Percentiles rank a stretch among this genome's conserved stretches.
Evolutionary conservation across 2,329 filamentous ascomycete genomes (phyloP).

Genomic region (Fusarium coffeatum): DNA sequence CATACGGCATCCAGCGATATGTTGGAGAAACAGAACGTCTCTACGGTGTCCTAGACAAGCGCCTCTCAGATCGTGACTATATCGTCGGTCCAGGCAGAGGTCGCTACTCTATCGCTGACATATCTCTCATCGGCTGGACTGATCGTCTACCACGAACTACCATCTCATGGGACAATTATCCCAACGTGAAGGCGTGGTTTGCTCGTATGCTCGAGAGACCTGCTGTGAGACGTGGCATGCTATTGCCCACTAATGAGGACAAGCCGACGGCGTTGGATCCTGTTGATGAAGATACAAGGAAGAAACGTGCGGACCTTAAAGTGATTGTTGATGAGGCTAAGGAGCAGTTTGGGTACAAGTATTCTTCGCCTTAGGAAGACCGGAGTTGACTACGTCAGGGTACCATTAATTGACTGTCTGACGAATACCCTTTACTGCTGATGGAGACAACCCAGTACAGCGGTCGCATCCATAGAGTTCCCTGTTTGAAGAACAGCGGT

Average conservation of each 20-base stretch:
- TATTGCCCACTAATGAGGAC: constrained; percentile 67
- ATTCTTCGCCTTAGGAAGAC: constrained; percentile 53
- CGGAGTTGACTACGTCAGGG: neutral
- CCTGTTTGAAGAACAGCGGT: neutral
- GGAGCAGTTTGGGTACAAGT: constrained; percentile 62
- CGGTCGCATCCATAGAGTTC: neutral
- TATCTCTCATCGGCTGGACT: constrained; percentile 78
- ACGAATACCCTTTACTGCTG: neutral
- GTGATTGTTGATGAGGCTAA: constrained; percentile 55
- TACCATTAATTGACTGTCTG: neutral
- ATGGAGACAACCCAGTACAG: neutral
- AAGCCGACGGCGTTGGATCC: constrained; percentile 35
- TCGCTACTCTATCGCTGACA: constrained; percentile 76
- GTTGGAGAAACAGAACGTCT: constrained; percentile 79
- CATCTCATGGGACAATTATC: constrained; percentile 70
- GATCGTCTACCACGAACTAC: constrained; percentile 56
- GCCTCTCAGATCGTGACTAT: constrained; percentile 65
- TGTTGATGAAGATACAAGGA: constrained; percentile 35
- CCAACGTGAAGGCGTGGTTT: constrained; percentile 78
- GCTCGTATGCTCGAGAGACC: constrained; percentile 74
- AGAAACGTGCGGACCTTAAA: constrained; percentile 44
- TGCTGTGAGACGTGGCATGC: constrained; percentile 76
- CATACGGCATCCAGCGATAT: constrained; percentile 79
- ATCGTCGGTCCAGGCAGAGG: constrained; percentile 65
- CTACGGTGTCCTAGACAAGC: constrained; percentile 77